A percentile compares a stretch with the other conserved stretches of the same genome.
Evolutionary conservation across 345 rosid species (phyloP).

Genomic region (Rhodamnia argentea): DNA sequence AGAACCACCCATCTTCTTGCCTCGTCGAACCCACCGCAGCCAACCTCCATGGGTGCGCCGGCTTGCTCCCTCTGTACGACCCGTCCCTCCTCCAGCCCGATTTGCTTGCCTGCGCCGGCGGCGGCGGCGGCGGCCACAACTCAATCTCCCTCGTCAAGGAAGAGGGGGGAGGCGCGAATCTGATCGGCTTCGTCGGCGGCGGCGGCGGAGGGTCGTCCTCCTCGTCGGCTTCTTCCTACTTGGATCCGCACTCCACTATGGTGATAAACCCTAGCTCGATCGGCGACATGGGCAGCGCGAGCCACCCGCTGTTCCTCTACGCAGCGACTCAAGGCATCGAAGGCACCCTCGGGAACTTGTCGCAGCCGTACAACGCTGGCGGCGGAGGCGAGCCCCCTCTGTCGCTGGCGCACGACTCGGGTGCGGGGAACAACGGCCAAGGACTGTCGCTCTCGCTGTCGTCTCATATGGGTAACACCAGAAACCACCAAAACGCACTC

Average conservation of each 20-base stretch:
- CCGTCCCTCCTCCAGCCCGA: slow-evolving; percentile 47
- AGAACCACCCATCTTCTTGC: background rate
- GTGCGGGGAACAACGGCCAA: slow-evolving; percentile 4
- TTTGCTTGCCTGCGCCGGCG: slow-evolving; percentile 22
- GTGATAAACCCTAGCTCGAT: slow-evolving; percentile 38
- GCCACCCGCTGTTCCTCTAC: slow-evolving; percentile 32
- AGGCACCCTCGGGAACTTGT: slow-evolving; percentile 27
- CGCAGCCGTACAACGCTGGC: slow-evolving; percentile 5
- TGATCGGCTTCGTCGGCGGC: slow-evolving; percentile 31
- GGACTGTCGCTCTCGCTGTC: slow-evolving; percentile 64
- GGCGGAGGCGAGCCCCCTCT: slow-evolving; percentile 33
- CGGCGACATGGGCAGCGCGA: slow-evolving; percentile 13
- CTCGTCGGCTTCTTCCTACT: slow-evolving; percentile 13
- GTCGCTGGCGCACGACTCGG: slow-evolving; percentile 8
- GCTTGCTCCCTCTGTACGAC: slow-evolving; percentile 12
- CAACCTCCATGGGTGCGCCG: slow-evolving; percentile 11
- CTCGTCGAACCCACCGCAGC: background rate
- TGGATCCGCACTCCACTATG: slow-evolving; percentile 41
- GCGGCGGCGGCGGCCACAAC: slow-evolving; percentile 4
- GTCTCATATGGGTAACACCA: slow-evolving; percentile 19
- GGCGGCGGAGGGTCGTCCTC: slow-evolving; percentile 8
- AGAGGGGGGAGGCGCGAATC: slow-evolving; percentile 20
- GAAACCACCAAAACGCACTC: slow-evolving; percentile 13
- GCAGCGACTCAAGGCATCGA: slow-evolving; percentile 29
- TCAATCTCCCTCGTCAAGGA: slow-evolving; percentile 22